Evolutionary conservation across 2,329 filamentous ascomycete genomes (phyloP).

Genomic region (Thielaviopsis populi): DNA sequence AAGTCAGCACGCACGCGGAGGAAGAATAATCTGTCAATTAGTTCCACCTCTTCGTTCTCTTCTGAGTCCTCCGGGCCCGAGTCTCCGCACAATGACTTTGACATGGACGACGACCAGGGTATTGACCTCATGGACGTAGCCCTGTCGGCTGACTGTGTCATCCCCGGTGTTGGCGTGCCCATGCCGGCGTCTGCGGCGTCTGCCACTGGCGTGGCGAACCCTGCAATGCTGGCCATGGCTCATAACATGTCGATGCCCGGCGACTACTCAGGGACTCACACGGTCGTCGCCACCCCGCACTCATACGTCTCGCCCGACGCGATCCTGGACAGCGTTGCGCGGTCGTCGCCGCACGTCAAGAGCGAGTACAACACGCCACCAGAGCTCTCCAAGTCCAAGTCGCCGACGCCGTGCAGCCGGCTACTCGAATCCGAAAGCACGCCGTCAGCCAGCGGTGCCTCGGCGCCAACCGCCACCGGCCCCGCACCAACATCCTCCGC

Average conservation of each 20-base stretch:
- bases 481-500: background rate
- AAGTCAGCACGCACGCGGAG: slow-evolving; percentile 36
- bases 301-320: slow-evolving; percentile 35
- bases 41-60: slow-evolving; percentile 32
- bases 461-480: slow-evolving; percentile 3
- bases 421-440: slow-evolving; percentile 33
- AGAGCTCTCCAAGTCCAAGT: slow-evolving; percentile 45
- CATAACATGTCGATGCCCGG: slow-evolving; percentile 14
- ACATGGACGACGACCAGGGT: slow-evolving; percentile 30
- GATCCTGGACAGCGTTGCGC: slow-evolving; percentile 25
- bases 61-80: slow-evolving; percentile 40
- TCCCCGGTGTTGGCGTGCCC: slow-evolving; percentile 13
- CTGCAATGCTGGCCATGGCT: slow-evolving; percentile 22
- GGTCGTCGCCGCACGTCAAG: slow-evolving; percentile 24
- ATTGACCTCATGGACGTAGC: slow-evolving; percentile 34
- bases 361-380: slow-evolving; percentile 44
- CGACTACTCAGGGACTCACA: slow-evolving; percentile 10
- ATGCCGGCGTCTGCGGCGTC: slow-evolving; percentile 3
- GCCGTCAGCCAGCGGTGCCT: slow-evolving; percentile 16
- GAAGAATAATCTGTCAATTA: slow-evolving; percentile 38
- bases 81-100: slow-evolving; percentile 36
- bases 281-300: slow-evolving; percentile 23
- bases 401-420: slow-evolving; percentile 33
- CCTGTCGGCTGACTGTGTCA: slow-evolving; percentile 14
- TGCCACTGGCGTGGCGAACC: slow-evolving; percentile 14